phyloP scores from a whole-genome alignment of 768 basidiomycete genomes.

The Tricholomella constricta region DNA sequence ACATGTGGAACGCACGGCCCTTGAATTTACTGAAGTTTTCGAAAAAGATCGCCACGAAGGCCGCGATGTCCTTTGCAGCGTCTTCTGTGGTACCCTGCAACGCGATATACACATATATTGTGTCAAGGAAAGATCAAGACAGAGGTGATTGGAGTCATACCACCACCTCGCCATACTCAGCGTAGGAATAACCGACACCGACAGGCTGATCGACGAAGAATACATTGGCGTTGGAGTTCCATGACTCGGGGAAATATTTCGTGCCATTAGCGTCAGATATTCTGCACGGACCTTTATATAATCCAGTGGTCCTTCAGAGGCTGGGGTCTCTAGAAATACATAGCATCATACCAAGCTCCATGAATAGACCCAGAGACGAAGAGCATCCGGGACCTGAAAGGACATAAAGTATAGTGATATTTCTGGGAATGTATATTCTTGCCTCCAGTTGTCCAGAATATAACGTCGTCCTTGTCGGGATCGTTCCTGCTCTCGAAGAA shows the following conservation, averaged over 20 bases:
- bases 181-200: conserved; percentile 64
- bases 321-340: background rate
- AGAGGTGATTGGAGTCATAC: conserved; percentile 32
- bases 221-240: conserved; percentile 69
- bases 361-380: conserved; percentile 61
- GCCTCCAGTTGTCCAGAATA: conserved; percentile 59
- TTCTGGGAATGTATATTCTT: background rate
- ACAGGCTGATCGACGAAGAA: conserved; percentile 67
- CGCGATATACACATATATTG: no score
- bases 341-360: conserved; percentile 64
- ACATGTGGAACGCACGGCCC: conserved; percentile 64
- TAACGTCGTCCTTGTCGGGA: conserved; percentile 61
- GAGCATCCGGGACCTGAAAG: conserved; percentile 43
- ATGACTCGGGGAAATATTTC: conserved; percentile 57
- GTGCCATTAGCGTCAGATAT: conserved; percentile 53
- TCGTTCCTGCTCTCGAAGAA: conserved; percentile 73
- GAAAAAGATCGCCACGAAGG: conserved; percentile 73
- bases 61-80: conserved; percentile 69
- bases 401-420: background rate
- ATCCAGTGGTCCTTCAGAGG: background rate
- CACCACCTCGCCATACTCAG: conserved; percentile 61
- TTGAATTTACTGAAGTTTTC: conserved; percentile 74
- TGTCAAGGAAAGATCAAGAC: background rate
- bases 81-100: conserved; percentile 62
- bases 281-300: conserved; percentile 61